Conservation (phyloP, 768 basidiomycete genomes). For the Naganishia antarctica region DNA sequence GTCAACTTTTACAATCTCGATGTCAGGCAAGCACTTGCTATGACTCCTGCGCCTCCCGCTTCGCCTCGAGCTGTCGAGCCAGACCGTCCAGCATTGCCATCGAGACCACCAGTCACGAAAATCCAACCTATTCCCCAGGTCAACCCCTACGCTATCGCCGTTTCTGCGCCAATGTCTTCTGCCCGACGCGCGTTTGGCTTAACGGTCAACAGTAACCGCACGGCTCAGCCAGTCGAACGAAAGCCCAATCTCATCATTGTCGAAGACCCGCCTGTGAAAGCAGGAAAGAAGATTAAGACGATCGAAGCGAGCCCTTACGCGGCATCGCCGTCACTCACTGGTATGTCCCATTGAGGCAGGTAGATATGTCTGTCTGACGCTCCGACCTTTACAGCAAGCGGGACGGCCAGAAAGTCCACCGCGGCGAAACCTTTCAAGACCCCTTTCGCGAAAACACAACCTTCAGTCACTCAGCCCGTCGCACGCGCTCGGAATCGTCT, state of each 20-base stretch:
- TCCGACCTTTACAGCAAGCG: background rate
- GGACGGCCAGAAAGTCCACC: background rate
- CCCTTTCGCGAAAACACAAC: background rate
- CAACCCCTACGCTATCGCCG: conserved; percentile 16
- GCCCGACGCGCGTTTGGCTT: background rate
- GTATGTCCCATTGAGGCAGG: background rate
- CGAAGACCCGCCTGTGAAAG: conserved; percentile 5
- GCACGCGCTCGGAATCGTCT: background rate
- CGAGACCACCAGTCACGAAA: background rate
- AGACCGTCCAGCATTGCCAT: background rate
- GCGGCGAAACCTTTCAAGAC: conserved; percentile 6
- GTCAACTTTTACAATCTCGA: conserved; percentile 23
- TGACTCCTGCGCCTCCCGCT: background rate
- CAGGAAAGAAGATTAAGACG: conserved; percentile 15
- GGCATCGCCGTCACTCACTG: conserved; percentile 18
- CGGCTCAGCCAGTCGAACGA: background rate
- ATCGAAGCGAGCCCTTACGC: conserved; percentile 20
- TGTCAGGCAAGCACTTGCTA: conserved; percentile 4
- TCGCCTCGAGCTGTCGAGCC: background rate
- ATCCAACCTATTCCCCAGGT: conserved; percentile 3
- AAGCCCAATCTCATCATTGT: conserved; percentile 1
- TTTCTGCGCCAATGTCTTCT: conserved; percentile 1
- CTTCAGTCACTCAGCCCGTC: background rate
- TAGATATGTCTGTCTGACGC: background rate
- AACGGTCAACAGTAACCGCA: conserved; percentile 1